Base-by-base conservation (phyloP, 352 stramenopile species). In the Phytopythium vexans region DNA sequence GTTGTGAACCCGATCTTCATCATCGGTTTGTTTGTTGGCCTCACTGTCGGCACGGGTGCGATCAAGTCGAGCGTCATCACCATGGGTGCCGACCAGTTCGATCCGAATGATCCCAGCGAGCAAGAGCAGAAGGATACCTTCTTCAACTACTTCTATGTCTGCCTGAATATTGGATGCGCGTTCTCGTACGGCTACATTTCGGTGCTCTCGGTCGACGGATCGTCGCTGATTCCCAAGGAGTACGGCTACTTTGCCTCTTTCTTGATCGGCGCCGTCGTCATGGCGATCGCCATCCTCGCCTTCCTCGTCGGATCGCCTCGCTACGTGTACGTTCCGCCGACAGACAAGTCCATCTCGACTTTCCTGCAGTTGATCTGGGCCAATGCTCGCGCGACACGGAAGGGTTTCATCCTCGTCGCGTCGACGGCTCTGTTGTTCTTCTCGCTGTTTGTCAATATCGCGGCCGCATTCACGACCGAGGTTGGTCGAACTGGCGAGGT, bases 141-240 rank as follows among this genome's bases (percentile, higher is more conserved):
- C 69, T 93, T 92, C 71, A 86, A 64, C 48, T 89, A 77, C 59
- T 92, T 91, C 60, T 94, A 94, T 68, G 88, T 77, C 58, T 72
- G 63, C 53, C 77, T 92, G 60, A 93, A 93, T 64, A 60, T 88
- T 44, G 82, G 84, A 16, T 66, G 82, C 6, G 50, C 62, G 15
- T 76, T 92, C 55, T 83, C 74, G 51, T 94, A 89, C 63, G 84
- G 69, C 8, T 77, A 89, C 49, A 66, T 93, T 21, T 81, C 78
- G 27, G 74, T 74, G 48, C 62, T 94, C 32, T 89, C 65, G 38
- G 77, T 92, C 32, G 74, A 93, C 51, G 84, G 82, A 36, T 72
- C 70, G 27, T 66, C 61, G 4, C 52, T 74, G 11, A 89, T 89
- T 36, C 62, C 82, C 1, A 60, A 68, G 32, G 59, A 85, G 38